Conservation (phyloP, 768 basidiomycete species). For the Serendipita vermifera region DNA sequence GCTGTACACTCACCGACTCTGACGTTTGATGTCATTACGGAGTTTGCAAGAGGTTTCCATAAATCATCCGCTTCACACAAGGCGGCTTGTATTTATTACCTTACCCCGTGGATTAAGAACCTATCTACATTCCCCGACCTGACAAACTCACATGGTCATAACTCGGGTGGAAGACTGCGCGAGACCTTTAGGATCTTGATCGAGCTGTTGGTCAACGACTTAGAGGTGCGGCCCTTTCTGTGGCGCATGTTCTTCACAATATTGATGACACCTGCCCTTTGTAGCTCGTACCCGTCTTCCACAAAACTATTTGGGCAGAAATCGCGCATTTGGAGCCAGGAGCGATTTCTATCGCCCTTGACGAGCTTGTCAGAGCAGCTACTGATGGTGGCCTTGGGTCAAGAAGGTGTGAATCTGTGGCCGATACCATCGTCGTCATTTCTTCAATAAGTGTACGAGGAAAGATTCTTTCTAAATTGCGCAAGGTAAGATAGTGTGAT, state of each 20-base stretch:
- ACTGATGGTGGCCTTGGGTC: slow-evolving; percentile 74
- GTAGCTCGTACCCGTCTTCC: slow-evolving; percentile 52
- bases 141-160: slow-evolving; percentile 50
- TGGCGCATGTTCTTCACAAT: background rate
- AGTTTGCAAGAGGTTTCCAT: slow-evolving; percentile 50
- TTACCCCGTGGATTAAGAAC: slow-evolving; percentile 84
- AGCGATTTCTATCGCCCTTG: slow-evolving; percentile 54
- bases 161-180: slow-evolving; percentile 58
- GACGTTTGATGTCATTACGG: slow-evolving; percentile 80
- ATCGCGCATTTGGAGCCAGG: slow-evolving; percentile 54
- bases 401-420: slow-evolving; percentile 58
- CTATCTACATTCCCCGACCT: slow-evolving; percentile 59
- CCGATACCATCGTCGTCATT: slow-evolving; percentile 57
- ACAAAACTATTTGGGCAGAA: slow-evolving; percentile 66
- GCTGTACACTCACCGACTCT: slow-evolving; percentile 65
- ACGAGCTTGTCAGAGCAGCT: slow-evolving; percentile 69
- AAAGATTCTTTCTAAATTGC: slow-evolving; percentile 60
- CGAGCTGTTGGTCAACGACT: slow-evolving; percentile 56
- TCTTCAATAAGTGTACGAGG: slow-evolving; percentile 70
- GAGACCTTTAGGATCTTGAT: slow-evolving; percentile 72
- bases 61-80: slow-evolving; percentile 37
- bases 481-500: slow-evolving; percentile 40
- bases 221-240: slow-evolving; percentile 37
- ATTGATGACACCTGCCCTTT: slow-evolving; percentile 9
- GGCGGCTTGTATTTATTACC: slow-evolving; percentile 63